Evolutionary conservation across 23 red algal genomes (phyloP).

Genomic region (Rhodosorus marinus): DNA sequence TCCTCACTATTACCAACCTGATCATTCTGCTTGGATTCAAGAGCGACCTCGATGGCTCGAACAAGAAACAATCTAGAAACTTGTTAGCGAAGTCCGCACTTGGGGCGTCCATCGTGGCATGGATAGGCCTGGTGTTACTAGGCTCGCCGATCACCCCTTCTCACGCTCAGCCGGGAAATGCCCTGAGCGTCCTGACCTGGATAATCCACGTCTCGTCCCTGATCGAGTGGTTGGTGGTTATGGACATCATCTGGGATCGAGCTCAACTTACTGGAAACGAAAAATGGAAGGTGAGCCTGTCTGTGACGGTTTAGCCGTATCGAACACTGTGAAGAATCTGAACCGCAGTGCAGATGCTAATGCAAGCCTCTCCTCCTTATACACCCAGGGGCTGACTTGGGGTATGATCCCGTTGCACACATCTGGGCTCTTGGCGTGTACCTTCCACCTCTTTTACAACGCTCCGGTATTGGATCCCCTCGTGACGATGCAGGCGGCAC

Average conservation of each 20-base stretch:
- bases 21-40: conserved; percentile 55
- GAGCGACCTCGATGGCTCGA: not conserved
- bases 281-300: too few relatives aligned
- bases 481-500: conserved; percentile 30
- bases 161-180: conserved; percentile 47
- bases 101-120: not conserved
- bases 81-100: not conserved
- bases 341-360: too few relatives aligned
- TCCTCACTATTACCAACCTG: conserved; percentile 65
- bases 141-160: not conserved
- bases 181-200: conserved; percentile 55
- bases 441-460: conserved; percentile 64
- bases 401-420: conserved; percentile 68
- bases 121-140: not conserved
- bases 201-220: conserved; percentile 45
- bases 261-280: conserved; percentile 7
- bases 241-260: conserved; percentile 52
- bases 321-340: too few relatives aligned
- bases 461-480: conserved; percentile 16
- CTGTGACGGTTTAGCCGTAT: too few relatives aligned
- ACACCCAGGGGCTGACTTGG: conserved; percentile 46
- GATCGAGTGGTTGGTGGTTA: conserved; percentile 51
- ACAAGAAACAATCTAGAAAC: not conserved
- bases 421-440: conserved; percentile 45
- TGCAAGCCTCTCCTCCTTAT: too few relatives aligned